Base-by-base conservation (phyloP, 2,329 filamentous ascomycete genomes). In the Fusarium bulbicola region DNA sequence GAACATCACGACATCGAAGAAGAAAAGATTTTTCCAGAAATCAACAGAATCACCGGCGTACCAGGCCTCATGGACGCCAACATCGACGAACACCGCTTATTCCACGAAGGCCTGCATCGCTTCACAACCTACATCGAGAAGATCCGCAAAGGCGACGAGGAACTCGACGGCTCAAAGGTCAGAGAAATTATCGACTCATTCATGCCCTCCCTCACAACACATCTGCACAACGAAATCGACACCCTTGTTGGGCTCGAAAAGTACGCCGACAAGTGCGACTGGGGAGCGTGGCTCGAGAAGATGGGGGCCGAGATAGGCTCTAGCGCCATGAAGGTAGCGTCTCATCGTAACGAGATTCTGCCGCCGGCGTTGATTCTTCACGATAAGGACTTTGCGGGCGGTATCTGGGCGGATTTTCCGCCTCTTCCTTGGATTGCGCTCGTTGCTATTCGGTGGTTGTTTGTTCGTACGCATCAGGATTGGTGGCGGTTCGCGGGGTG, bases 1-100 rank as follows among this genome's bases (percentile, higher is more conserved):
- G 72, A 80, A 18, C 85, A 86, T 66, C 84, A 86, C 65, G 59
- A 77, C 2, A 60, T 70, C 1, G 84, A 86, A 66, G 85, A 86
- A 58, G 70, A 66, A 5, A 42, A 69, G 30, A 76, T 84, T 45
- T 86, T 86, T 67, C 82, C 83, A 0, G 74, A 75, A 6, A 77
- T 85, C 16, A 81, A 85, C 65, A 64, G 74, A 40, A 60, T 82
- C 28, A 68, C 79, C 7, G 82, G 80, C 1, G 78, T 81, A 16
- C 71, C 76, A 43, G 81, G 81, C 2, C 66, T 84, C 30, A 85
- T 85, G 83, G 81, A 83, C 20, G 73, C 64, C 49, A 86, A 84
- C 67, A 75, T 85, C 7, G 79, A 80, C 24, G 83, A 86, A 59
- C 84, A 86, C 66, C 75, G 79, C 14, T 74, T 76, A 3, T 86